These are phyloP conservation scores for Penicillium sp. DNA, from an alignment of 2,329 filamentous ascomycete species.

Conservation along the genomic window DNA sequence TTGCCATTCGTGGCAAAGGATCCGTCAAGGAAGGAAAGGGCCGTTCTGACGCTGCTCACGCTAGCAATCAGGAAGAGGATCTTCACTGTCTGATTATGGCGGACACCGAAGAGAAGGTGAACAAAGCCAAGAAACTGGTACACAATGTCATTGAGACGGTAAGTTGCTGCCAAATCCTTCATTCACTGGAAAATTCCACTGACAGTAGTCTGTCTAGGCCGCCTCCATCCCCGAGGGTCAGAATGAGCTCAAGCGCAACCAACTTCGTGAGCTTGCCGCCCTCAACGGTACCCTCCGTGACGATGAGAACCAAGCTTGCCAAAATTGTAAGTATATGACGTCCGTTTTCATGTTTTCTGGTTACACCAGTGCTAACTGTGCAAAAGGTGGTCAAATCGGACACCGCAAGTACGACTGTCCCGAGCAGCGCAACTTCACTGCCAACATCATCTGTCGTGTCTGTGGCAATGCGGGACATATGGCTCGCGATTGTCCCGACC, in stretches of 20 bases:
- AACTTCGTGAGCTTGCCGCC: conserved; percentile 93
- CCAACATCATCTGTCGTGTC: conserved; percentile 97
- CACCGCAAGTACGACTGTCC: conserved; percentile 99
- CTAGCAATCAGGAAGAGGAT: conserved; percentile 99
- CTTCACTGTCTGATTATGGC: conserved; percentile 99
- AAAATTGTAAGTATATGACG: conserved; percentile 75
- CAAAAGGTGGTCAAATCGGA: conserved; percentile 80
- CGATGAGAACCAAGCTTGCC: conserved; percentile 98
- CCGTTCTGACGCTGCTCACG: conserved; percentile 95
- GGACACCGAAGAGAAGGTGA: conserved; percentile 98
- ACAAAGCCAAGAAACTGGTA: conserved; percentile 97
- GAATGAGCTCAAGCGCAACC: conserved; percentile 98
- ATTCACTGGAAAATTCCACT: conserved; percentile 17
- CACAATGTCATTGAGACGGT: conserved; percentile 99
- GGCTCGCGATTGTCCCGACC: conserved; percentile 94
- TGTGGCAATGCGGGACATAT: conserved; percentile 98
- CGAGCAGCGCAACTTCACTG: conserved; percentile 96
- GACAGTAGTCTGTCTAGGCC: conserved; percentile 58
- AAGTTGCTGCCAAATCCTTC: conserved; percentile 45
- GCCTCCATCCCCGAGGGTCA: conserved; percentile 98
- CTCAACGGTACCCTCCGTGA: conserved; percentile 98
- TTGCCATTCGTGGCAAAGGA: conserved; percentile 98
- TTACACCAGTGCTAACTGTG: conserved; percentile 18
- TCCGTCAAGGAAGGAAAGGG: conserved; percentile 99
- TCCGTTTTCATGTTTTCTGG: neutral